Evolutionary conservation across 768 basidiomycete species (phyloP), one percentile per base, ranked within the genome.

Genomic region (Xerocomellus dryophilus): DNA sequence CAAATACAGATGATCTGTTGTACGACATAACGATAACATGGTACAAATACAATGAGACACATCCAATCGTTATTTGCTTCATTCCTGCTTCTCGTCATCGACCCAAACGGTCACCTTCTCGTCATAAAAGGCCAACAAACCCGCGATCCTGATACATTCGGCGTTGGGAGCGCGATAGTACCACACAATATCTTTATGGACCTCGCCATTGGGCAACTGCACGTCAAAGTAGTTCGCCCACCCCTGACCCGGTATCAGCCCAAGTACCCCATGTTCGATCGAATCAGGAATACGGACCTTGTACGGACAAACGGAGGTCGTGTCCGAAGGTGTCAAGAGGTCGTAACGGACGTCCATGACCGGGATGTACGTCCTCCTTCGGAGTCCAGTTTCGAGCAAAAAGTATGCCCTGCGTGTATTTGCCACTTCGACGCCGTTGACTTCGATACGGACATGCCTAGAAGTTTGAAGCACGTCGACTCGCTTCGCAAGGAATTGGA

Each of bases 31-130:
- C 4, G 23, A 47, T 17, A n/a, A 12, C 4, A 31, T 10, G 17
- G 5, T 42, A 9, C 43, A 40, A 40, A 4, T 42, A 9, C 43
- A 40, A 40, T 17, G 29, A 40, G 20, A 52, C 44, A 11, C 21
- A 11, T 52, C 48, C 32, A 11, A 18, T 9, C 29, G 11, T 31
- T 66, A 71, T 15, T 61, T 53, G 56, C 49, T 41, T 66, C 70
- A 76, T 15, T 63, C 58, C 60, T 81, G 79, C 62, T 81, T 81
- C 51, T 74, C 74, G 17, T 77, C 84, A 59, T 87, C 83, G 15
- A 87, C 63, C 71, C 76, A 87, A 12, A 86, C 77, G 49, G 85
- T 83, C 25, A 86, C 79, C 56, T 82, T 84, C 59, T 88, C 84
- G 49, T 87, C 83, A 56, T 82, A 83, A 64, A 85, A 86, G 0